A percentile compares a stretch with the other conserved stretches of the same genome.
Conservation (phyloP, 805 yeast species). For the Candida silvatica region DNA sequence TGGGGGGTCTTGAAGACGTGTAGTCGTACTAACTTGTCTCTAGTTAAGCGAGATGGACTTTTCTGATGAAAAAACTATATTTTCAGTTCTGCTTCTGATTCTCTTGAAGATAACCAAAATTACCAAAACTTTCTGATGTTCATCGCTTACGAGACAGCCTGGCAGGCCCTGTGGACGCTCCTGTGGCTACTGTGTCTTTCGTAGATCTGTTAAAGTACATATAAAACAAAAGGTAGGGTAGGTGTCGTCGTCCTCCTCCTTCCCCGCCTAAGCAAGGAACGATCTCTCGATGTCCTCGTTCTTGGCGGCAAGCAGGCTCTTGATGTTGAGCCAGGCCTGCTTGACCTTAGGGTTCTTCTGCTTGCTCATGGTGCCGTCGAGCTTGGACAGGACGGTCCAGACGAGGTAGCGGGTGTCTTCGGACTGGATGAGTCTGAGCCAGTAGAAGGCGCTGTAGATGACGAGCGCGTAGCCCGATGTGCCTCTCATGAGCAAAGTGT, state of each 20-base stretch:
- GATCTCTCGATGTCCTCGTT: constrained; percentile 26
- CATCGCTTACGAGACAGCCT: background rate
- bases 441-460: constrained; percentile 49
- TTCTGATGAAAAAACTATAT: constrained; percentile 52
- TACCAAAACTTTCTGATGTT: constrained; percentile 56
- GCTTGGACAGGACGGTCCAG: constrained; percentile 29
- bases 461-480: constrained; percentile 63
- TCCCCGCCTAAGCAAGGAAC: constrained; percentile 6
- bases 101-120: constrained; percentile 64
- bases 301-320: constrained; percentile 32
- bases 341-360: constrained; percentile 38
- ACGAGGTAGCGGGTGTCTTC: constrained; percentile 37
- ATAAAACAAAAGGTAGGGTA: background rate
- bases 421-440: constrained; percentile 60
- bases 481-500: constrained; percentile 56
- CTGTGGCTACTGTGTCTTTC: background rate
- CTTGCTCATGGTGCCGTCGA: constrained; percentile 33
- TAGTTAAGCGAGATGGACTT: too few relatives aligned
- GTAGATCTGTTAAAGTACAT: background rate
- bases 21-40: too few relatives aligned
- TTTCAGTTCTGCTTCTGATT: constrained; percentile 98
- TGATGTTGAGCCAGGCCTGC: constrained; percentile 29
- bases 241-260: too few relatives aligned
- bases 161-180: too few relatives aligned
- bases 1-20: too few relatives aligned